phyloP scores from a whole-genome alignment of 2,329 filamentous ascomycete species.

The Didymella segeticola region DNA sequence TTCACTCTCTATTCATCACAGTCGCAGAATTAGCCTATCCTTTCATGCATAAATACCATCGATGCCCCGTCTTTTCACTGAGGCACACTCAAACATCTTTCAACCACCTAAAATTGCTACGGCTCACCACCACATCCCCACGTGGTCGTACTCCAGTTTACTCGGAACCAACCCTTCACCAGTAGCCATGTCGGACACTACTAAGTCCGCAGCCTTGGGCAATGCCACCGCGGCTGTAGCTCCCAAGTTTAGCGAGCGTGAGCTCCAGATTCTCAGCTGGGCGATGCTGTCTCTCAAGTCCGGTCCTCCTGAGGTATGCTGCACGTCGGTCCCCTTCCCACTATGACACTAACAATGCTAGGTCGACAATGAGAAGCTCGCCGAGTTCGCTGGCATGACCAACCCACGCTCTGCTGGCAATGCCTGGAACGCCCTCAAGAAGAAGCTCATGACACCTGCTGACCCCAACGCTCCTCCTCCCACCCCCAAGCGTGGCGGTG shows the following conservation, averaged over 20 bases:
- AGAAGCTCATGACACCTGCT: conserved; percentile 34
- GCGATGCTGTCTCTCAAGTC: conserved; percentile 49
- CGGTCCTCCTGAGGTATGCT: conserved; percentile 43
- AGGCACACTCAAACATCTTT: not conserved
- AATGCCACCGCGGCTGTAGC: not conserved
- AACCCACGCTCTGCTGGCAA: conserved; percentile 48
- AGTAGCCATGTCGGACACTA: conserved; percentile 36
- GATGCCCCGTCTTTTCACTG: not conserved
- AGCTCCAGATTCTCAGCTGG: conserved; percentile 44
- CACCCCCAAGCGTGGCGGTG: conserved; percentile 29
- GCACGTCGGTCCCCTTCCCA: not conserved
- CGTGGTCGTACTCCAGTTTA: not conserved
- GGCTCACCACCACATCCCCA: not conserved
- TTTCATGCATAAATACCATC: conserved; percentile 10
- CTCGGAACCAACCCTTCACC: not conserved
- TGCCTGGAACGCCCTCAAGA: conserved; percentile 46
- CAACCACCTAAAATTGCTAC: not conserved
- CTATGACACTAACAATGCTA: conserved; percentile 22
- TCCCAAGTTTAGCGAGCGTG: conserved; percentile 43
- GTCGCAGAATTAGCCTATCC: not conserved
- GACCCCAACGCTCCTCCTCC: conserved; percentile 15
- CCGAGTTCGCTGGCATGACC: conserved; percentile 43
- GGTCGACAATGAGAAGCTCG: conserved; percentile 49
- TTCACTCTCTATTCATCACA: conserved; percentile 15
- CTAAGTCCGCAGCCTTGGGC: conserved; percentile 14